A percentile compares a stretch with the other conserved stretches of the same genome.
Evolutionary conservation across 2,329 filamentous ascomycete species (phyloP).

Genomic region (Aspergillus sp.): DNA sequence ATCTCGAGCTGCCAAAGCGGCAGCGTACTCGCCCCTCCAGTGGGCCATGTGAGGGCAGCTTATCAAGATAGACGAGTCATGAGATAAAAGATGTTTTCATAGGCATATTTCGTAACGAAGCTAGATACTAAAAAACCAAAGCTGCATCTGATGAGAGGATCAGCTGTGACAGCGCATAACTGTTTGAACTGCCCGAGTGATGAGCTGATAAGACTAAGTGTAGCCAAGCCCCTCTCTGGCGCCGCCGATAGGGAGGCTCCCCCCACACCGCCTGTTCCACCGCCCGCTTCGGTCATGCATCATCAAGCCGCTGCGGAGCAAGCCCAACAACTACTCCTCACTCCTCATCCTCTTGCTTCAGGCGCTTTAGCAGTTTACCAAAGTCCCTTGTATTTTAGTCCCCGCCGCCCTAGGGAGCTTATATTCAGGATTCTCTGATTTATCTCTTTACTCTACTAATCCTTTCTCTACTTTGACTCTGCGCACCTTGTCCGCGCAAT

Average conservation of each 20-base stretch:
- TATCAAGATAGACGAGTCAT: conserved; percentile 15
- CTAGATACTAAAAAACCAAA: neutral
- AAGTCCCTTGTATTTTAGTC: neutral
- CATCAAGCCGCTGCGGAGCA: conserved; percentile 26
- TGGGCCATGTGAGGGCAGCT: conserved; percentile 52
- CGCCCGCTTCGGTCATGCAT: conserved; percentile 32
- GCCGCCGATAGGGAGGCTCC: conserved; percentile 12
- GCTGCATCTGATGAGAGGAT: neutral
- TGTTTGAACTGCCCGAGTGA: neutral
- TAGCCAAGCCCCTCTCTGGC: neutral
- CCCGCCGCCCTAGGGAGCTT: neutral
- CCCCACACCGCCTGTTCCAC: conserved; percentile 32
- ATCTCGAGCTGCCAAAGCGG: conserved; percentile 70
- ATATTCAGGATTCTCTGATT: neutral
- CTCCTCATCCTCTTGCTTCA: conserved; percentile 1
- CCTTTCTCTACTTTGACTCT: neutral
- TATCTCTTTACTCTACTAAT: neutral
- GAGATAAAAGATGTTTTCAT: conserved; percentile 6
- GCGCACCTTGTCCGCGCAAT: conserved; percentile 43
- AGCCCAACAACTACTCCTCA: conserved; percentile 12
- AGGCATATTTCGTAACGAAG: conserved; percentile 11
- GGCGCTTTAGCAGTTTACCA: neutral
- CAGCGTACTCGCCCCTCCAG: conserved; percentile 81
- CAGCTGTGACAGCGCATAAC: neutral
- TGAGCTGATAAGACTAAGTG: conserved; percentile 14